Evolutionary conservation across 305 asterid genomes (phyloP), one percentile per base, ranked within the genome.

Genomic region (Fraxinus nigra): DNA sequence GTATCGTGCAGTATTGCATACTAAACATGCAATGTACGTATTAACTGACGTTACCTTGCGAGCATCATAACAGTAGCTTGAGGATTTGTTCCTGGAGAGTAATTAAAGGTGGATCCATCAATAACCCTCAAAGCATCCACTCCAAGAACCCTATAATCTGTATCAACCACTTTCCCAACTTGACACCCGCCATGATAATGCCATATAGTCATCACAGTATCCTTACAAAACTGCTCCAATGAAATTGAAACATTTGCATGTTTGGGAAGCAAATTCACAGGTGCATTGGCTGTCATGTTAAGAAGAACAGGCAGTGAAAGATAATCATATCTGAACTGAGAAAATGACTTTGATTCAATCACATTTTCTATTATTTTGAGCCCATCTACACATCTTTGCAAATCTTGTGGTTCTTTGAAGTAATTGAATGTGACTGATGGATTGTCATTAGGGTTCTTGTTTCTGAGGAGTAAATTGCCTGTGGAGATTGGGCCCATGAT

Each of bases 41-140:
- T 5, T 32, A 10, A 20, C 13, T 20, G 10, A 10, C 0, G 0
- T 38, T 88, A 94, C 98, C 98, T 90, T 65, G 97, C 98, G 0
- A 95, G 91, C 98, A 95, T 95, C 98, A 95, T 92, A n/a, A 95
- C 93, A 33, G 98, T 93, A 40, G 98, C 98, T 76, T 95, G 98
- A 85, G 98, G 98, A 86, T 95, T 95, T 75, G 98, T 92, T 8
- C 98, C 98, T 0, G 98, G 98, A 26, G 97, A 91, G 84, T 86
- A 82, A 79, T 48, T 75, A 81, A 95, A 95, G 0, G 98, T 95
- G 1, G 98, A 95, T 1, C 98, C 98, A 88, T 95, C 98, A 14
- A 95, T 76, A 13, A 95, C 94, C 5, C 98, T 78, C 40, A 95
- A 79, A 10, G 84, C 86, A 32, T 90, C 92, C 7, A 91, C 84